These are phyloP conservation scores for Xylariaceae sp. DNA, from an alignment of 2,329 filamentous ascomycete species.

Conservation along the genomic window DNA sequence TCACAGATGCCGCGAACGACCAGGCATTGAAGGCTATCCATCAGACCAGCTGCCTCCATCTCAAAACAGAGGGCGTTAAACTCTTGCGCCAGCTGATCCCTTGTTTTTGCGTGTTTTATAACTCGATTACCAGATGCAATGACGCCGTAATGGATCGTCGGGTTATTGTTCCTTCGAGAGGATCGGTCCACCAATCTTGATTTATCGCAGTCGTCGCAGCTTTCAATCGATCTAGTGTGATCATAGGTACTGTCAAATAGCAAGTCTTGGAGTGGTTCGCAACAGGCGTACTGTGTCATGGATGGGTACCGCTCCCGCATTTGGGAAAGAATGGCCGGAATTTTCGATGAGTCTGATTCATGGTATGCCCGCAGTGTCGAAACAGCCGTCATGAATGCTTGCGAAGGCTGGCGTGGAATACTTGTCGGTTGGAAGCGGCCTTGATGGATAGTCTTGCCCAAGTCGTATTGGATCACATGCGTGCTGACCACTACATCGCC, in stretches of 20 bases:
- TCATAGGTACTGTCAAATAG: conserved; percentile 14
- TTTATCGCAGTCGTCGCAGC: conserved; percentile 9
- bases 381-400: no score
- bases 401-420: conserved; percentile 4
- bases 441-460: conserved; percentile 26
- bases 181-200: background rate
- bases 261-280: conserved; percentile 3
- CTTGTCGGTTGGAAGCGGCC: conserved; percentile 13
- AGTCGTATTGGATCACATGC: conserved; percentile 27
- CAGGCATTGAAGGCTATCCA: conserved; percentile 18
- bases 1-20: conserved; percentile 18
- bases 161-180: background rate
- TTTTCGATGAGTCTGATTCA: background rate
- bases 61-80: conserved; percentile 24
- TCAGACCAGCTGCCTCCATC: no score
- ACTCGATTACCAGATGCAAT: conserved; percentile 30
- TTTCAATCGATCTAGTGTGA: background rate
- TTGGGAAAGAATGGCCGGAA: conserved; percentile 8
- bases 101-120: conserved; percentile 22
- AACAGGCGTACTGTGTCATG: conserved; percentile 1
- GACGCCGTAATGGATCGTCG: conserved; percentile 24
- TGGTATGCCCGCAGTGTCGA: no score
- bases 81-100: conserved; percentile 13
- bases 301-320: background rate
- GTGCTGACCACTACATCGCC: conserved; percentile 37